Conservation (phyloP, 768 basidiomycete species). For the Termitomyces sp. region DNA sequence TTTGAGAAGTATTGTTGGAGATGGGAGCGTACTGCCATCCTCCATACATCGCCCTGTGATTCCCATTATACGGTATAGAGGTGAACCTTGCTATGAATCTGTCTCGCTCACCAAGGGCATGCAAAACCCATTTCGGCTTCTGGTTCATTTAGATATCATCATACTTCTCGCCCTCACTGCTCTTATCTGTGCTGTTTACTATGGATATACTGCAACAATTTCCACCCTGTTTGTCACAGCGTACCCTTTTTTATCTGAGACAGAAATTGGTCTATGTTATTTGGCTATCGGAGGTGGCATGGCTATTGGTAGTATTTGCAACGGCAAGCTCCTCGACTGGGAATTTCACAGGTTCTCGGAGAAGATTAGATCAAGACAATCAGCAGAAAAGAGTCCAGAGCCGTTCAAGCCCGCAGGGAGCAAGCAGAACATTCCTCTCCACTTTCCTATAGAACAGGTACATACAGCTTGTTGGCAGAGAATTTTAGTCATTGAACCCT, state of each 20-base stretch:
- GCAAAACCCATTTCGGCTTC: conserved; percentile 50
- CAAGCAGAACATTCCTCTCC: conserved; percentile 17
- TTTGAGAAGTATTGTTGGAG: conserved; percentile 46
- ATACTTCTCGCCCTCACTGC: conserved; percentile 47
- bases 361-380: conserved; percentile 23
- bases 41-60: conserved; percentile 50
- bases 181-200: conserved; percentile 48
- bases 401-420: conserved; percentile 4
- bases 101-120: conserved; percentile 32
- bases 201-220: conserved; percentile 53
- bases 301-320: conserved; percentile 48
- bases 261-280: conserved; percentile 72
- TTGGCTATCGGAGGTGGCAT: conserved; percentile 72
- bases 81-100: conserved; percentile 18
- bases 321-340: conserved; percentile 59
- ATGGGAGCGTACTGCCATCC: conserved; percentile 41
- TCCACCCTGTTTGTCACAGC: conserved; percentile 52
- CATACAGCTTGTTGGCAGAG: neutral
- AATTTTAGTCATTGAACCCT: neutral
- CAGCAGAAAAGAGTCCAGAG: conserved; percentile 10
- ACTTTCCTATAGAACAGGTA: conserved; percentile 55
- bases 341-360: conserved; percentile 46
- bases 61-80: conserved; percentile 32
- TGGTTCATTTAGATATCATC: conserved; percentile 51
- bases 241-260: conserved; percentile 57